Evolutionary conservation across 1,284 basidiomycete species (phyloP).

Genomic region (Ustilago shanxiensis): DNA sequence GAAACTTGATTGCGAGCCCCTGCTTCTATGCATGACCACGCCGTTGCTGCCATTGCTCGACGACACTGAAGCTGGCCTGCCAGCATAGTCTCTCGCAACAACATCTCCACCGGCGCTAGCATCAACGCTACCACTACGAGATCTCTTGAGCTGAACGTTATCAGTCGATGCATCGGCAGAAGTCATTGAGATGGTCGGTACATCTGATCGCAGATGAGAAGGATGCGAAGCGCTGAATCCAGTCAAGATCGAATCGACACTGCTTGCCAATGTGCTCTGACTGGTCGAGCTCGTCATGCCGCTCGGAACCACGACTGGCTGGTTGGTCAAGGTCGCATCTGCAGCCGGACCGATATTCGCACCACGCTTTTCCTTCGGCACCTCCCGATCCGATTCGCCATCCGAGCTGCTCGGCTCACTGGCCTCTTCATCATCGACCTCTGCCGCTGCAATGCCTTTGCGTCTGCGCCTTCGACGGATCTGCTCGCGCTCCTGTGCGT

Average conservation of each 20-base stretch:
- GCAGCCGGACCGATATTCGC: neutral
- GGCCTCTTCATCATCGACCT: constrained; percentile 65
- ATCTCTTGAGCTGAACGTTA: constrained; percentile 4
- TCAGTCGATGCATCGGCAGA: constrained; percentile 26
- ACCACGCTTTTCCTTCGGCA: constrained; percentile 4
- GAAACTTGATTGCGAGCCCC: constrained; percentile 38
- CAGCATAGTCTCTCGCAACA: constrained; percentile 30
- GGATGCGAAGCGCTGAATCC: constrained; percentile 37
- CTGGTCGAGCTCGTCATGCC: constrained; percentile 24
- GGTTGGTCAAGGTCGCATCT: constrained; percentile 21
- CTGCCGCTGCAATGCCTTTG: constrained; percentile 50
- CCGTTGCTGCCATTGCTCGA: constrained; percentile 16
- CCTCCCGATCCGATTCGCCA: constrained; percentile 29
- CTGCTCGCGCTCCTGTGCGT: constrained; percentile 55
- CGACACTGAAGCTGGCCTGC: constrained; percentile 1
- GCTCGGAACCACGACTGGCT: neutral
- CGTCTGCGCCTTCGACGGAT: constrained; percentile 70
- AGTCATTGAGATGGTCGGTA: constrained; percentile 52
- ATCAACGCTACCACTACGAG: constrained; percentile 8
- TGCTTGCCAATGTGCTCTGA: constrained; percentile 35
- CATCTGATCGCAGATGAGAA: constrained; percentile 25
- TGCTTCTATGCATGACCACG: constrained; percentile 15
- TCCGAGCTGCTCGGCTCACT: constrained; percentile 70
- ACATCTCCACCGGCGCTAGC: constrained; percentile 2
- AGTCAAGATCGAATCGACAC: constrained; percentile 39